Percentiles rank a stretch among this genome's conserved stretches.
These are phyloP conservation scores for Limnanthes douglasii DNA, from an alignment of 345 rosid genomes.

Conservation along the genomic window DNA sequence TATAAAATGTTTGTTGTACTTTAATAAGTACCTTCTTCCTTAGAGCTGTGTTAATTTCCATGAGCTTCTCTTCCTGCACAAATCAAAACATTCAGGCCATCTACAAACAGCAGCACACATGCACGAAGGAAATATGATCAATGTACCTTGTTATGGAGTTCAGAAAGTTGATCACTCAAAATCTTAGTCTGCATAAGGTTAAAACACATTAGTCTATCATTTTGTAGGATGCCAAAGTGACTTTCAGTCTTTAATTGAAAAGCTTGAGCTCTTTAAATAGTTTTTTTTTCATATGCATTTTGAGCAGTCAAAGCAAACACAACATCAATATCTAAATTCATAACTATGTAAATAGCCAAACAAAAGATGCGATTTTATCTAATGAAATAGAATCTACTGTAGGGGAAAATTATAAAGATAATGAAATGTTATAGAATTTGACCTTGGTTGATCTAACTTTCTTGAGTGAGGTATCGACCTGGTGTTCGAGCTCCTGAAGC, in stretches of 20 bases:
- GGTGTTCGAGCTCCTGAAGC: constrained; percentile 69
- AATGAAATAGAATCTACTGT: neutral
- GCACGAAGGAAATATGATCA: neutral
- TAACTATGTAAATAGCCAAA: neutral
- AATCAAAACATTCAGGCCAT: neutral
- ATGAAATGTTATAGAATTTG: neutral
- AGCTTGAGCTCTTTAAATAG: neutral
- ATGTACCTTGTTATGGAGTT: constrained; percentile 17
- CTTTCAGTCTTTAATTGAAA: neutral
- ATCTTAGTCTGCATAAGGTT: constrained; percentile 12
- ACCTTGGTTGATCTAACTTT: constrained; percentile 73
- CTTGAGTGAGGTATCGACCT: constrained; percentile 56
- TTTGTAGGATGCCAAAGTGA: neutral
- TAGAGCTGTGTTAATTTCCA: constrained; percentile 21
- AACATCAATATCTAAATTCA: neutral
- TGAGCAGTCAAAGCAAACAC: neutral
- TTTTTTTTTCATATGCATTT: too few relatives aligned
- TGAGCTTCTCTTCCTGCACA: constrained; percentile 17
- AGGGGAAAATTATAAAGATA: neutral
- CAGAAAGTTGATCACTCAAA: constrained; percentile 18
- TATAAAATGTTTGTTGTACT: neutral
- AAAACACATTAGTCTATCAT: constrained; percentile 3
- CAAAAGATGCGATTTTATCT: too few relatives aligned
- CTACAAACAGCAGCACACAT: neutral
- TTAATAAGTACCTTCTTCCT: constrained; percentile 15